These are phyloP conservation scores for Candida tropicalis DNA, from an alignment of 1,139 yeast species.

Conservation along the genomic window DNA sequence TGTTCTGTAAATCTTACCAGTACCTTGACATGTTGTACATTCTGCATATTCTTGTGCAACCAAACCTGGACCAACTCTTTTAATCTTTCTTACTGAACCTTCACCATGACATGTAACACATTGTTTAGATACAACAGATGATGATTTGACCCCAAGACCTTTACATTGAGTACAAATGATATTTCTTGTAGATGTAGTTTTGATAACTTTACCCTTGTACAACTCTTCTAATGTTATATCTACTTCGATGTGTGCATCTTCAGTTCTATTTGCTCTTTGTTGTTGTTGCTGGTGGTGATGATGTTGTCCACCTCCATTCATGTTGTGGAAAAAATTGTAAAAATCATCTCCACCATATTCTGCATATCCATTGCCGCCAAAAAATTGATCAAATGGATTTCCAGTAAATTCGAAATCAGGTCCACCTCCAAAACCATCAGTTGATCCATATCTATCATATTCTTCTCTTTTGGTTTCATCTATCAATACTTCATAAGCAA, in stretches of 20 bases:
- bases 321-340: constrained; percentile 64
- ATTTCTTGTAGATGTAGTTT: constrained; percentile 73
- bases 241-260: constrained; percentile 67
- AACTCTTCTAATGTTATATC: constrained; percentile 73
- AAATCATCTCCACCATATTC: constrained; percentile 68
- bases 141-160: constrained; percentile 72
- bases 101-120: constrained; percentile 76
- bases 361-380: constrained; percentile 27
- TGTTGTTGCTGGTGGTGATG: constrained; percentile 8
- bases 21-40: constrained; percentile 75
- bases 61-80: constrained; percentile 77
- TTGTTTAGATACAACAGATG: constrained; percentile 51
- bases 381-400: constrained; percentile 47
- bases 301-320: constrained; percentile 31
- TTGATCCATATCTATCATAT: constrained; percentile 60
- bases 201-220: constrained; percentile 78
- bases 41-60: constrained; percentile 63
- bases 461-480: constrained; percentile 61
- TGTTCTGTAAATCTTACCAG: constrained; percentile 60
- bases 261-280: constrained; percentile 40
- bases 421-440: constrained; percentile 19
- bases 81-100: constrained; percentile 63
- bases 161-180: constrained; percentile 70
- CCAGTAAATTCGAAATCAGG: constrained; percentile 26
- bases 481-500: constrained; percentile 74